phyloP scores from a whole-genome alignment of 495 filamentous ascomycete genomes.

The Podospora fimiseda region DNA sequence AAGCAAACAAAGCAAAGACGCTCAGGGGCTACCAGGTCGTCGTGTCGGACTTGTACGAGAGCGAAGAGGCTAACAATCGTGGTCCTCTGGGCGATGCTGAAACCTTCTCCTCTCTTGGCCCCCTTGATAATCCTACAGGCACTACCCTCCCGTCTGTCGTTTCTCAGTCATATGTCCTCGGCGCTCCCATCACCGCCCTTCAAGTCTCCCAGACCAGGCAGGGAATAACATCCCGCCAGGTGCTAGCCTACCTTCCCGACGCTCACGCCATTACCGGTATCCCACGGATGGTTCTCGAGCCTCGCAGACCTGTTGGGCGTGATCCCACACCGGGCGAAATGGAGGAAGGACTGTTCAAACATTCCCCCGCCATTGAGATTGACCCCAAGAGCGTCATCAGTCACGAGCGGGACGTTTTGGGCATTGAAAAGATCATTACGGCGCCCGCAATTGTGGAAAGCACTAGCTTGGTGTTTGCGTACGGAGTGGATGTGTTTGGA shows the following conservation, averaged over 20 bases:
- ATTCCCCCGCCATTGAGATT: conserved; percentile 70
- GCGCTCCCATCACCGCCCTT: conserved; percentile 68
- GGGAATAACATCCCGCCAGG: conserved; percentile 79
- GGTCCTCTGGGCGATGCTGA: conserved; percentile 61
- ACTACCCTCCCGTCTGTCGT: conserved; percentile 58
- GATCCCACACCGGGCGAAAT: conserved; percentile 72
- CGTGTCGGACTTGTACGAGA: conserved; percentile 86
- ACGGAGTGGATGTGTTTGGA: conserved; percentile 81
- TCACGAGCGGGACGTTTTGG: conserved; percentile 77
- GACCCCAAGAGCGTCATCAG: conserved; percentile 75
- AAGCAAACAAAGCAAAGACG: conserved; percentile 43
- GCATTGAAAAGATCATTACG: conserved; percentile 64
- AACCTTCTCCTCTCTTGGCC: conserved; percentile 68
- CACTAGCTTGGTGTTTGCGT: conserved; percentile 85
- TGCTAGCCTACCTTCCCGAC: conserved; percentile 69
- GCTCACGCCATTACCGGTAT: conserved; percentile 70
- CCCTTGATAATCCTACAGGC: conserved; percentile 40
- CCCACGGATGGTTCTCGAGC: conserved; percentile 71
- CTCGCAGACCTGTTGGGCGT: conserved; percentile 78
- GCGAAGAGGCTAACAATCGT: conserved; percentile 72
- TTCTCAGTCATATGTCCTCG: conserved; percentile 72
- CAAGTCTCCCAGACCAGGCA: conserved; percentile 84
- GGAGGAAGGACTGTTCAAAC: conserved; percentile 77
- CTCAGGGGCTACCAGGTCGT: conserved; percentile 83
- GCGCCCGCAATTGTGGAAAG: conserved; percentile 80